phyloP scores from a whole-genome alignment of 2,329 filamentous ascomycete genomes.

The Ramularia endophylla region DNA sequence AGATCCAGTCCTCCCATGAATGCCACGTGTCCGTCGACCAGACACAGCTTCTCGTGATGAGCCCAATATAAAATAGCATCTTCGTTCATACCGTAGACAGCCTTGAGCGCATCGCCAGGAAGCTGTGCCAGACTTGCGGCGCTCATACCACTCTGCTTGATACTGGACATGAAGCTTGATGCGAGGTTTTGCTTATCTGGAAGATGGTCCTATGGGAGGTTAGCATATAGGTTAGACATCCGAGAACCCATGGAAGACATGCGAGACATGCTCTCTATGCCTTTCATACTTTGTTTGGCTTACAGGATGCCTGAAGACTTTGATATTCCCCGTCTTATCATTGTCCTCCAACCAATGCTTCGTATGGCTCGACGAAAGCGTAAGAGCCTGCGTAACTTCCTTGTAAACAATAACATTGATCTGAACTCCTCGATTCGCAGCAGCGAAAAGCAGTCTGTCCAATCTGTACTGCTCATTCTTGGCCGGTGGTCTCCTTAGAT shows the following conservation, averaged over 20 bases:
- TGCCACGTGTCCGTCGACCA: conserved; percentile 70
- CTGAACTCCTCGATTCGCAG: conserved; percentile 76
- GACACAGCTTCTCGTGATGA: conserved; percentile 84
- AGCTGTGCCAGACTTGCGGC: conserved; percentile 56
- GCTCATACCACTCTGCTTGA: conserved; percentile 51
- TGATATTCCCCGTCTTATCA: conserved; percentile 70
- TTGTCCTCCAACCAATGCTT: conserved; percentile 69
- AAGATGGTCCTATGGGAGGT: too few relatives aligned
- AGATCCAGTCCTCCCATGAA: conserved; percentile 92
- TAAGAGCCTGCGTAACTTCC: conserved; percentile 53
- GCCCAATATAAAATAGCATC: conserved; percentile 86
- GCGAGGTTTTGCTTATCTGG: conserved; percentile 64
- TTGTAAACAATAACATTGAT: conserved; percentile 89
- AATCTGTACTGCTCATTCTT: conserved; percentile 77
- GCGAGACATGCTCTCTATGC: too few relatives aligned
- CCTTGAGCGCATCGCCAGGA: conserved; percentile 66
- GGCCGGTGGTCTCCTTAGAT: conserved; percentile 74
- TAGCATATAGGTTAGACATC: too few relatives aligned
- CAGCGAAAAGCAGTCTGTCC: conserved; percentile 74
- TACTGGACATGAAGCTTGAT: conserved; percentile 50
- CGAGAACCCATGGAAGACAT: too few relatives aligned
- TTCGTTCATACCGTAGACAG: conserved; percentile 73
- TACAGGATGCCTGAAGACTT: conserved; percentile 85
- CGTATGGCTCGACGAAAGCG: conserved; percentile 64
- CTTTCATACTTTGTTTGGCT: too few relatives aligned